These are phyloP conservation scores for Fagopyrum esculentum DNA, from an alignment of 148 eudicot genomes.

Conservation along the genomic window DNA sequence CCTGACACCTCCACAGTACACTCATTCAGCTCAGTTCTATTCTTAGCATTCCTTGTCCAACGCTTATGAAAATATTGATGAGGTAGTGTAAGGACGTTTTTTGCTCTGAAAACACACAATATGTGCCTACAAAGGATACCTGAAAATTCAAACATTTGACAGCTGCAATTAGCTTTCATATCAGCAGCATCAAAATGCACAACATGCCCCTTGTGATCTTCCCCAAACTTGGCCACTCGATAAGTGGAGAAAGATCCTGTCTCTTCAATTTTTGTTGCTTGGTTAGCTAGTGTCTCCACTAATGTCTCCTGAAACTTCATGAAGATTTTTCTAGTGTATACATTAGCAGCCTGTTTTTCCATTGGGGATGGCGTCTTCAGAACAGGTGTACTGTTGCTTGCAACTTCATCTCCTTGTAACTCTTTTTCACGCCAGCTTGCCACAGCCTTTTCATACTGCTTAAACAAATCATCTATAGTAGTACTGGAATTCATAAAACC, in stretches of 20 bases:
- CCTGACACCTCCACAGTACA: slow-evolving; percentile 15
- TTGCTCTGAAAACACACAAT: slow-evolving; percentile 35
- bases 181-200: slow-evolving; percentile 25
- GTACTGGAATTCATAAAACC: slow-evolving; percentile 30
- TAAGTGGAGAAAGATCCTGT: slow-evolving; percentile 23
- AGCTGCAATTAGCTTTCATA: slow-evolving; percentile 33
- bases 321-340: slow-evolving; percentile 31
- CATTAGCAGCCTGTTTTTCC: slow-evolving; percentile 42
- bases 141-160: slow-evolving; percentile 42
- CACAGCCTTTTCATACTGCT: slow-evolving; percentile 32
- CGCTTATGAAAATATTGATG: slow-evolving; percentile 29
- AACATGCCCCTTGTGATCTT: slow-evolving; percentile 28
- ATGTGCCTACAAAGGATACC: slow-evolving; percentile 41
- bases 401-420: slow-evolving; percentile 33
- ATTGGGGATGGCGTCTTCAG: slow-evolving; percentile 42
- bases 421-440: slow-evolving; percentile 37
- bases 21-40: slow-evolving; percentile 18
- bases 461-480: slow-evolving; percentile 23
- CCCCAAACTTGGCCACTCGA: slow-evolving; percentile 36
- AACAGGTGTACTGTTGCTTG: slow-evolving; percentile 22
- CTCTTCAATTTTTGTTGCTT: slow-evolving; percentile 32
- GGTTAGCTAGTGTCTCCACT: slow-evolving; percentile 35
- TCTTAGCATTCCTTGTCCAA: slow-evolving; percentile 38
- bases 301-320: slow-evolving; percentile 41
- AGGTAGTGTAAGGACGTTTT: slow-evolving; percentile 37